Base-by-base conservation (phyloP, 176 grass and related monocot genomes). In the Avena insularis region DNA sequence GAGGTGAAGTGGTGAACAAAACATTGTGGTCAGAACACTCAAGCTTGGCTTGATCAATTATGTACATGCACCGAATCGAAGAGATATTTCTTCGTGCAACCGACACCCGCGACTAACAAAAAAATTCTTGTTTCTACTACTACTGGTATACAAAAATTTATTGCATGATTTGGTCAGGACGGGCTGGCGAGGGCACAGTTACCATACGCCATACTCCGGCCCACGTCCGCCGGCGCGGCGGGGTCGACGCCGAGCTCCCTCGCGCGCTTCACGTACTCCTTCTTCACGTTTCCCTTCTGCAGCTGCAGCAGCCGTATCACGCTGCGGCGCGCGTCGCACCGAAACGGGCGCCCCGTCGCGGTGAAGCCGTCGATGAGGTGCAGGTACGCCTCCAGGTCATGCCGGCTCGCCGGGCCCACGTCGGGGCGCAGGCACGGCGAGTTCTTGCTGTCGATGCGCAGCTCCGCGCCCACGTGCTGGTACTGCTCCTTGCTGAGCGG, bases 321-420 rank as follows among this genome's bases (percentile, higher is more conserved):
- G 75, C 93, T 95, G 27, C 96, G 90, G 0, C 90, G 80, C 19
- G 96, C 91, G 87, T 95, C 88, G 78, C 91, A 54, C 29, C 96
- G 86, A 70, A 98, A 98, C 15, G 93, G 93, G 2, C 38, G 60
- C 1, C 96, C 96, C 69, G 91, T 89, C 48, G 86, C 91, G 21
- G 83, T 89, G 91, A 95, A 98, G 2, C 96, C 96, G 83, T 98
- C 96, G 83, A 98, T 89, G 80, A 98, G 88, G 86, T 98, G 96
- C 16, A 98, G 82, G 88, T 98, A 98, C 5, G 96, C 81, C 91
- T 98, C 96, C 6, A 98, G 85, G 80, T 98, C 96, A 83, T 98
- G 96, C n/a, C 88, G 81, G 81, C 91, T 93, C 0, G 90, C 93
- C 17, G 93, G 93, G 0, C 93, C 96, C 0, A 84, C 82, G 78